A percentile compares a stretch with the other conserved stretches of the same genome.
Evolutionary conservation across 2,329 filamentous ascomycete species (phyloP).

Genomic region (Metarhizium brunneum): DNA sequence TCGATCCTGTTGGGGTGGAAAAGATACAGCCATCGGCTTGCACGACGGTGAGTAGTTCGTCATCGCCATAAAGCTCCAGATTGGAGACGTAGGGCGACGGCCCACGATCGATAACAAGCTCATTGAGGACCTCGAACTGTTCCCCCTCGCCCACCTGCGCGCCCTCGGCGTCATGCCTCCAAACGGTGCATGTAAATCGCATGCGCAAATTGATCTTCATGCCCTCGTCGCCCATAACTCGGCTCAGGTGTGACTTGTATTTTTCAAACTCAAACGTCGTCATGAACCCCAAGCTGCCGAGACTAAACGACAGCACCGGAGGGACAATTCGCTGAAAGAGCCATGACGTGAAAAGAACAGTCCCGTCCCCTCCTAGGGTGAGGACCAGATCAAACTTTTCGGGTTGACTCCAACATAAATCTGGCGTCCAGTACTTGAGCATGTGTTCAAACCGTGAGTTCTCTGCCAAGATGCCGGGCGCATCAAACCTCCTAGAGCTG

Average conservation of each 20-base stretch:
- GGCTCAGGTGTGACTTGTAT: slow-evolving; percentile 79
- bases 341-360: slow-evolving; percentile 82
- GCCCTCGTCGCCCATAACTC: slow-evolving; percentile 85
- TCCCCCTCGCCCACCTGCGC: slow-evolving; percentile 77
- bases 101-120: slow-evolving; percentile 95
- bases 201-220: slow-evolving; percentile 98
- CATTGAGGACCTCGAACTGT: slow-evolving; percentile 96
- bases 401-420: slow-evolving; percentile 86
- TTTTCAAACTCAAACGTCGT: slow-evolving; percentile 81
- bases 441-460: slow-evolving; percentile 71
- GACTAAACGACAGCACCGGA: slow-evolving; percentile 73
- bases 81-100: slow-evolving; percentile 96
- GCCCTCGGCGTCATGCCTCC: slow-evolving; percentile 55
- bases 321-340: slow-evolving; percentile 86
- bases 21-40: slow-evolving; percentile 98
- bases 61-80: slow-evolving; percentile 90
- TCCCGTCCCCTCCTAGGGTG: slow-evolving; percentile 79
- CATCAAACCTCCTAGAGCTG: slow-evolving; percentile 80
- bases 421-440: slow-evolving; percentile 93
- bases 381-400: slow-evolving; percentile 94
- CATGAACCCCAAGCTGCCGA: slow-evolving; percentile 80
- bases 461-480: slow-evolving; percentile 59
- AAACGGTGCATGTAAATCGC: slow-evolving; percentile 98
- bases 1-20: slow-evolving; percentile 88
- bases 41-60: slow-evolving; percentile 88